Conservation (phyloP, 192 early-diverging fungal species). For the Backusella mclennaniae region DNA sequence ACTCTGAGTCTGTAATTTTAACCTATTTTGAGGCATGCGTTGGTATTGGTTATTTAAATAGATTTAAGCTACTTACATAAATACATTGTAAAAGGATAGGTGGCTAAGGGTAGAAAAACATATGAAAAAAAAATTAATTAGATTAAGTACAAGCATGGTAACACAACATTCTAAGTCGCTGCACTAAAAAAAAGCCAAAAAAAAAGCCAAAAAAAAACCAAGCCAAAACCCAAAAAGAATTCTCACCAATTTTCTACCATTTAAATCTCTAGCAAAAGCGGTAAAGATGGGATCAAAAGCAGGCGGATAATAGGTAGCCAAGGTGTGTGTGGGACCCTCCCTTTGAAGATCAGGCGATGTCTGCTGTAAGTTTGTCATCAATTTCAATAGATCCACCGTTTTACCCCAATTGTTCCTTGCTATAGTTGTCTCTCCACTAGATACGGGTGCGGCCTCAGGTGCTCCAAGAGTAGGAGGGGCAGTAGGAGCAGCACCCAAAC, state of each 20-base stretch:
- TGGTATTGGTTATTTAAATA: background rate
- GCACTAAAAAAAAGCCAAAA: background rate
- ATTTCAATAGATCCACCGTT: conserved; percentile 19
- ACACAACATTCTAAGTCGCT: background rate
- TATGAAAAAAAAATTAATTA: background rate
- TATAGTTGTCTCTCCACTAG: background rate
- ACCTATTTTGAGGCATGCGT: conserved; percentile 30
- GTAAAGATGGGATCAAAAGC: conserved; percentile 36
- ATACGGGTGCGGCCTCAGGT: background rate
- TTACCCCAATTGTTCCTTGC: conserved; percentile 18
- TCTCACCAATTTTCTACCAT: conserved; percentile 30
- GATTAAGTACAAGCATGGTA: background rate
- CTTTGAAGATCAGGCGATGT: background rate
- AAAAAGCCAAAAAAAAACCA: background rate
- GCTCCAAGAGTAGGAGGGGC: background rate
- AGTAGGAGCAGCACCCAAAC: background rate
- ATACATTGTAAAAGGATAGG: conserved; percentile 37
- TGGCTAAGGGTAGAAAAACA: conserved; percentile 20
- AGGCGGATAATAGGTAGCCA: conserved; percentile 35
- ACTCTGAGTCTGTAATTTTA: conserved; percentile 31
- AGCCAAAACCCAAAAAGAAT: background rate
- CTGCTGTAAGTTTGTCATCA: conserved; percentile 18
- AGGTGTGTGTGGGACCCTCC: background rate
- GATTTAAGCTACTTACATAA: conserved; percentile 17
- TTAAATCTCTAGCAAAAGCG: conserved; percentile 26